Evolutionary conservation across 1,139 yeast species (phyloP), one percentile per base, ranked within the genome.

Genomic region (Candida tropicalis): DNA sequence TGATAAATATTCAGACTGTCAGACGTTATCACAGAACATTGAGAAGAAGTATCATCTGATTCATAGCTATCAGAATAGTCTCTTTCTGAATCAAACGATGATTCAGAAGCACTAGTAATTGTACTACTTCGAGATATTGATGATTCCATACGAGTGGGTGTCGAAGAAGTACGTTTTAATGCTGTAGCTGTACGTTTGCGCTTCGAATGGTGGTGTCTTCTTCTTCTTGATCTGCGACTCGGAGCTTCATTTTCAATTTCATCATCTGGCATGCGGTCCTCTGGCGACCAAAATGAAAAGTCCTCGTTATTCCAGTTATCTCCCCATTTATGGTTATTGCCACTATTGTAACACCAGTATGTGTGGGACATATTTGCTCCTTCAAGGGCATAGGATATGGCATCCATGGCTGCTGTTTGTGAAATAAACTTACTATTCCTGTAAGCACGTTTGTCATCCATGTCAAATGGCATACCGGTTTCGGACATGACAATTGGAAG

Each of bases 391-490:
- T 69, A 78, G 20, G 84, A 75, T 38, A 90, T 63, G 0, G 97
- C 96, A 67, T 91, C 97, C 62, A 88, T 67, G 0, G 97, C 97
- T 5, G 79, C 71, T 2, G 87, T 84, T 57, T 91, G 98, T 1
- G 88, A 75, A 10, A 73, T 63, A 58, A 81, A 90, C 48, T 81
- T 77, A 1, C 91, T 89, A 43, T 72, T 74, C 1, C 60, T 58
- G 57, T 79, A 90, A 0, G 97, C 87, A 37, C 66, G 68, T 55
- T 84, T 85, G 46, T 78, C 75, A 59, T 91, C 93, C 96, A 91
- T 87, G 62, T 93, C 97, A 62, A 84, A 89, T 2, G 99, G 98
- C 84, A 91, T 87, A 2, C 99, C 99, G n/a, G 93, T 90, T 63
- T 91, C 99, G 1, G 96, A 82, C 73, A 93, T 81, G 33, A 91